Conservation (phyloP, 2,329 filamentous ascomycete species). For the Nemania serpens region DNA sequence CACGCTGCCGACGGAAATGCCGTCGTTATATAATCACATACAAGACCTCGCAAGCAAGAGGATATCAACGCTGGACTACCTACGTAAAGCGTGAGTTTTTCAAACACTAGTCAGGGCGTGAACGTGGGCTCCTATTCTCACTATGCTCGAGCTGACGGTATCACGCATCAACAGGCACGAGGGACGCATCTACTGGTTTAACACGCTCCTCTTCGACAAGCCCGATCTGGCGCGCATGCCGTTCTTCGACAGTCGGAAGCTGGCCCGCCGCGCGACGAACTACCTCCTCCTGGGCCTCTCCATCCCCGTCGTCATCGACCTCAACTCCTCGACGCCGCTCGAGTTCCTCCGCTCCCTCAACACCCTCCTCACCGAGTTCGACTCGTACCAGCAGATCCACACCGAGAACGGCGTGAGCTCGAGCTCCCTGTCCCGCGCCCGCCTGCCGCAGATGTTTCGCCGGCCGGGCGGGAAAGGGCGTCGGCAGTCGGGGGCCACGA, state of each 20-base stretch:
- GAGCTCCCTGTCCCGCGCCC: slow-evolving; percentile 73
- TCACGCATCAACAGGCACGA: slow-evolving; percentile 69
- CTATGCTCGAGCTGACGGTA: not conserved
- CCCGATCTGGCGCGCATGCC: slow-evolving; percentile 79
- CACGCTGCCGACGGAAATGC: slow-evolving; percentile 51
- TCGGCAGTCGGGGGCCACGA: slow-evolving; percentile 55
- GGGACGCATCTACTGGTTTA: slow-evolving; percentile 96
- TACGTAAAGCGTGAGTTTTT: slow-evolving; percentile 80
- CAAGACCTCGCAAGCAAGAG: slow-evolving; percentile 88
- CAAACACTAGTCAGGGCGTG: not conserved
- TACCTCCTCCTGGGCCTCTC: slow-evolving; percentile 92
- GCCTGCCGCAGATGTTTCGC: slow-evolving; percentile 84
- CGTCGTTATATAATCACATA: slow-evolving; percentile 65
- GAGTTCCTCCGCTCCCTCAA: slow-evolving; percentile 90
- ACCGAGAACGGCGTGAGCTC: slow-evolving; percentile 73
- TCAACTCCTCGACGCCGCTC: slow-evolving; percentile 76
- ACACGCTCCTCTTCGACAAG: slow-evolving; percentile 90
- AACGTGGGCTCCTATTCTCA: not conserved
- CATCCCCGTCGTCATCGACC: slow-evolving; percentile 84
- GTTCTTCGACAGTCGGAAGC: slow-evolving; percentile 82
- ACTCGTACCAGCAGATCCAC: slow-evolving; percentile 88
- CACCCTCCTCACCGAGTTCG: slow-evolving; percentile 86
- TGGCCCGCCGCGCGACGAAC: slow-evolving; percentile 89
- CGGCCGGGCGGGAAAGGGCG: slow-evolving; percentile 63
- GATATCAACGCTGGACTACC: slow-evolving; percentile 90